These are phyloP conservation scores for Candida boidinii DNA, from an alignment of 805 yeast species.

Conservation along the genomic window DNA sequence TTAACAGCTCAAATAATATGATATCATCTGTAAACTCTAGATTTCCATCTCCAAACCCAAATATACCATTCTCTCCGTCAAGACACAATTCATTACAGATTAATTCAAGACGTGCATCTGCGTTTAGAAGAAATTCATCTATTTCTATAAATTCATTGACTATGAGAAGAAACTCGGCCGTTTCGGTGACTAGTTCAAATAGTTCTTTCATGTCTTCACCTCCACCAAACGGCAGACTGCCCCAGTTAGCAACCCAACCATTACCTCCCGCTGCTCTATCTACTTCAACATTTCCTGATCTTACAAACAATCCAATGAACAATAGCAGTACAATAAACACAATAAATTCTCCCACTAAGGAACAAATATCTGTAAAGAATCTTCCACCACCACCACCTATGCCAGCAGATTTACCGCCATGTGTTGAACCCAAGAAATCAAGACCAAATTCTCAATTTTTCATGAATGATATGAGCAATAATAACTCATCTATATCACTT, in stretches of 20 bases:
- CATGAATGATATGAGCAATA: too few relatives aligned
- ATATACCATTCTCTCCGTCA: not conserved
- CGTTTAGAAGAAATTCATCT: slow-evolving; percentile 11
- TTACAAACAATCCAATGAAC: too few relatives aligned
- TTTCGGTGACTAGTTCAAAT: slow-evolving; percentile 1
- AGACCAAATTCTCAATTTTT: too few relatives aligned
- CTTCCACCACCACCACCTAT: slow-evolving; percentile 51
- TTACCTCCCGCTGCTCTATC: slow-evolving; percentile 1
- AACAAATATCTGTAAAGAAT: slow-evolving; percentile 6
- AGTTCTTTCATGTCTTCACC: slow-evolving; percentile 1
- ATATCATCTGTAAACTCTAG: slow-evolving; percentile 8
- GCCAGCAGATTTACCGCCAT: slow-evolving; percentile 35
- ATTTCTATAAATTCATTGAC: slow-evolving; percentile 12
- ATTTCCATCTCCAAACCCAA: slow-evolving; percentile 7
- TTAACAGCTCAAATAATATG: too few relatives aligned
- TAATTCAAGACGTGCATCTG: slow-evolving; percentile 12
- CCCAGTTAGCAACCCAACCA: not conserved
- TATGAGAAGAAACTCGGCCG: slow-evolving; percentile 9
- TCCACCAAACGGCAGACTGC: not conserved
- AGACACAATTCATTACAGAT: not conserved
- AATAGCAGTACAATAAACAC: too few relatives aligned
- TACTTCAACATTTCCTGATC: not conserved
- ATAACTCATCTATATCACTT: too few relatives aligned
- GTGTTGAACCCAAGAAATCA: too few relatives aligned
- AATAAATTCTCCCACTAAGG: too few relatives aligned